Conservation (phyloP, 805 yeast species). For the Saccharomycopsis sp. region DNA sequence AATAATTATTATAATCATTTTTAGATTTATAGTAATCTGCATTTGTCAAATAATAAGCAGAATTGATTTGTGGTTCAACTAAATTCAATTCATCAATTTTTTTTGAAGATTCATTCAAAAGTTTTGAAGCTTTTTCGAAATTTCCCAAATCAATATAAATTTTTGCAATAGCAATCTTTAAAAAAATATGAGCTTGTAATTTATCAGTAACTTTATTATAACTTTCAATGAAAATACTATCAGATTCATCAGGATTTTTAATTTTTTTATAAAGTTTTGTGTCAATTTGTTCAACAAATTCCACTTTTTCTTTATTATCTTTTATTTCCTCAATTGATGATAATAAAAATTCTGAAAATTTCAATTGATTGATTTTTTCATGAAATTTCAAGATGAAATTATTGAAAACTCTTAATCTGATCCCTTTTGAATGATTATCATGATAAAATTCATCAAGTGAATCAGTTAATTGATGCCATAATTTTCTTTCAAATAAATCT, state of each 20-base stretch:
- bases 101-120: constrained; percentile 50
- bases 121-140: constrained; percentile 50
- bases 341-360: constrained; percentile 66
- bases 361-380: constrained; percentile 67
- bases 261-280: constrained; percentile 32
- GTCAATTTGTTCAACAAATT: constrained; percentile 34
- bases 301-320: constrained; percentile 38
- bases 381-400: constrained; percentile 59
- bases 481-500: constrained; percentile 75
- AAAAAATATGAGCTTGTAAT: constrained; percentile 13
- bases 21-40: constrained; percentile 66
- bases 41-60: constrained; percentile 73
- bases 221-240: constrained; percentile 17
- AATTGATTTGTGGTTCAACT: constrained; percentile 52
- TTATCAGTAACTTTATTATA: constrained; percentile 17
- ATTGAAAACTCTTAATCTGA: constrained; percentile 59
- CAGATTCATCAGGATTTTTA: constrained; percentile 24
- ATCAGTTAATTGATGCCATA: constrained; percentile 90
- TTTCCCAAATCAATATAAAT: constrained; percentile 47
- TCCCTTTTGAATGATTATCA: constrained; percentile 37
- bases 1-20: constrained; percentile 67
- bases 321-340: constrained; percentile 35
- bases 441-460: constrained; percentile 51
- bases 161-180: constrained; percentile 62
- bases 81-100: constrained; percentile 48